A percentile compares a stretch with the other conserved stretches of the same genome.
Evolutionary conservation across 2,329 filamentous ascomycete species (phyloP).

Genomic region (Trichoderma afroharzianum): DNA sequence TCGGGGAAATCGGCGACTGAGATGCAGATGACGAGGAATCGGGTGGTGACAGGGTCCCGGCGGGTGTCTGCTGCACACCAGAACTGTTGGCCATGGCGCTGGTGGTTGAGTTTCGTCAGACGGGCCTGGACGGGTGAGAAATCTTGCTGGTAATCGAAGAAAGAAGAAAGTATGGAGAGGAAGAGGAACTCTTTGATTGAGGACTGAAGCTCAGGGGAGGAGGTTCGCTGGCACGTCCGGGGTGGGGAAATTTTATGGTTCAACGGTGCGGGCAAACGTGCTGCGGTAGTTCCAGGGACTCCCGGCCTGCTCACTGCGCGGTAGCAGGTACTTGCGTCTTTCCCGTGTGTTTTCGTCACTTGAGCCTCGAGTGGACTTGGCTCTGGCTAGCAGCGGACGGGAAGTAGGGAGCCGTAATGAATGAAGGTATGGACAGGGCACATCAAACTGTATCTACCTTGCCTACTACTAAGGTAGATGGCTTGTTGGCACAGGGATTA

Average conservation of each 20-base stretch:
- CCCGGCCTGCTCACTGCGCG: not conserved
- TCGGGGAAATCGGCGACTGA: slow-evolving; percentile 19
- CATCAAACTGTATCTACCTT: not conserved
- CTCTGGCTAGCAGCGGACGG: not conserved
- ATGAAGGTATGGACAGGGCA: not conserved
- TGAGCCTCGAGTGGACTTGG: not conserved
- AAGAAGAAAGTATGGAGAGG: not conserved
- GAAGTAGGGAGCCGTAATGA: not conserved
- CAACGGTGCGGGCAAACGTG: not conserved
- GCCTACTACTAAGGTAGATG: too few species aligned
- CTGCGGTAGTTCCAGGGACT: slow-evolving; percentile 8
- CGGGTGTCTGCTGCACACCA: slow-evolving; percentile 17
- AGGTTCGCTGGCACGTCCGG: slow-evolving; percentile 1
- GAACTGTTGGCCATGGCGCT: slow-evolving; percentile 16
- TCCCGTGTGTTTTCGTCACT: not conserved
- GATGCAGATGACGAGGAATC: slow-evolving; percentile 13
- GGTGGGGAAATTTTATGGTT: slow-evolving; percentile 16
- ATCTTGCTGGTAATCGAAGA: not conserved
- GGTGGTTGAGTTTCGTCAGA: not conserved
- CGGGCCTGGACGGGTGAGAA: not conserved
- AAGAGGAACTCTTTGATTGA: not conserved
- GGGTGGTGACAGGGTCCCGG: slow-evolving; percentile 16
- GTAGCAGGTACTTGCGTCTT: not conserved
- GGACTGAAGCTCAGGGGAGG: slow-evolving; percentile 2
- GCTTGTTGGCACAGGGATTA: not conserved